These are phyloP conservation scores for Vigna mungo DNA, from an alignment of 306 rosid species.

Conservation along the genomic window DNA sequence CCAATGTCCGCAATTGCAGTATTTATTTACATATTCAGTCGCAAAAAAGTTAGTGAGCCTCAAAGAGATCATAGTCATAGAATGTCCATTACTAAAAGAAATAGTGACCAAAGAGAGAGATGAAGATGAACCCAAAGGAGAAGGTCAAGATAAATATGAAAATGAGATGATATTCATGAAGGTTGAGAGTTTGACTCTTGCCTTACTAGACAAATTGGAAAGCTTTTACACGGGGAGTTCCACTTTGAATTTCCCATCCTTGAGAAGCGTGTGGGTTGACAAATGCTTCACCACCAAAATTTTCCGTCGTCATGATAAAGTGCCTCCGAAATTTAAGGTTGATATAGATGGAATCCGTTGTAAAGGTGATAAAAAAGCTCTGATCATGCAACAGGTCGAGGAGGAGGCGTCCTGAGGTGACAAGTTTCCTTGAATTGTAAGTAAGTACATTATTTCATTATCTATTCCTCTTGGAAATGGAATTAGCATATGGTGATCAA, in stretches of 20 bases:
- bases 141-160: not conserved
- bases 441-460: not conserved
- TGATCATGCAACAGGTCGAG: not conserved
- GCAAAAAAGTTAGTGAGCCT: not conserved
- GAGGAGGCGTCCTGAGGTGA: not conserved
- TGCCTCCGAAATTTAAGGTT: not conserved
- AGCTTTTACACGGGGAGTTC: constrained; percentile 38
- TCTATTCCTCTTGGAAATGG: not conserved
- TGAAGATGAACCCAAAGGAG: not conserved
- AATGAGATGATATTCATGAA: not conserved
- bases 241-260: constrained; percentile 26
- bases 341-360: not conserved
- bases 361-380: not conserved
- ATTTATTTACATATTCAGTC: not conserved
- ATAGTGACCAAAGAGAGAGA: not conserved
- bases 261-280: not conserved
- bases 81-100: not conserved
- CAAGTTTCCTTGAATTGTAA: not conserved
- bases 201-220: not conserved
- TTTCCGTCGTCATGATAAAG: not conserved
- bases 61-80: not conserved
- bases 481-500: not conserved
- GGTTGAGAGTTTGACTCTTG: not conserved
- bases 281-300: not conserved
- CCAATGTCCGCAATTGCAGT: not conserved